phyloP scores from a whole-genome alignment of 768 basidiomycete species.

The Phaffia tasmanica region DNA sequence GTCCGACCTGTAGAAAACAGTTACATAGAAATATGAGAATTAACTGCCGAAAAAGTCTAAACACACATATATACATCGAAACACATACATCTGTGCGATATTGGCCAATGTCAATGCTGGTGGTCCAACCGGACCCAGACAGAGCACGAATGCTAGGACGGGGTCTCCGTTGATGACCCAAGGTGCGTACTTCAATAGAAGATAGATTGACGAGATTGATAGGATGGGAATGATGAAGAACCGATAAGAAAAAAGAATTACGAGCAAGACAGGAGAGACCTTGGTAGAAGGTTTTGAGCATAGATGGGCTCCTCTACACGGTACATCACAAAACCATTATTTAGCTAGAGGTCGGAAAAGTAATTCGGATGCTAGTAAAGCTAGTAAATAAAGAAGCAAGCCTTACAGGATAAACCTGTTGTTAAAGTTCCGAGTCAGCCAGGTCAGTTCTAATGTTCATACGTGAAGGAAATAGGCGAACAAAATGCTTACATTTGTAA shows the following conservation, averaged over 20 bases:
- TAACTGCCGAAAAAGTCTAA: too few species aligned
- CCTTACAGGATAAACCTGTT: neutral
- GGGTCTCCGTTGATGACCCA: slow-evolving; percentile 3
- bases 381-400: slow-evolving; percentile 4
- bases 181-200: neutral
- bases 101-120: slow-evolving; percentile 29
- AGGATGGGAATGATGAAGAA: slow-evolving; percentile 34
- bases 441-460: neutral
- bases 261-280: slow-evolving; percentile 28
- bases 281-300: slow-evolving; percentile 30
- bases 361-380: too few species aligned
- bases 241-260: slow-evolving; percentile 33
- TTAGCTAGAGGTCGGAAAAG: too few species aligned
- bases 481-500: slow-evolving; percentile 36
- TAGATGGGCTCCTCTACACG: slow-evolving; percentile 31
- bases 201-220: slow-evolving; percentile 29
- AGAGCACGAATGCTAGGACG: slow-evolving; percentile 34
- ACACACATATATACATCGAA: too few species aligned
- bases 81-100: too few species aligned
- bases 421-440: neutral
- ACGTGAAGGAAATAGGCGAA: too few species aligned
- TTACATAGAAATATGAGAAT: too few species aligned
- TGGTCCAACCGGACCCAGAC: slow-evolving; percentile 34
- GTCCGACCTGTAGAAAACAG: too few species aligned
- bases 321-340: too few species aligned